phyloP scores from a whole-genome alignment of 2,329 filamentous ascomycete species.

The Trichoderma hamatum region DNA sequence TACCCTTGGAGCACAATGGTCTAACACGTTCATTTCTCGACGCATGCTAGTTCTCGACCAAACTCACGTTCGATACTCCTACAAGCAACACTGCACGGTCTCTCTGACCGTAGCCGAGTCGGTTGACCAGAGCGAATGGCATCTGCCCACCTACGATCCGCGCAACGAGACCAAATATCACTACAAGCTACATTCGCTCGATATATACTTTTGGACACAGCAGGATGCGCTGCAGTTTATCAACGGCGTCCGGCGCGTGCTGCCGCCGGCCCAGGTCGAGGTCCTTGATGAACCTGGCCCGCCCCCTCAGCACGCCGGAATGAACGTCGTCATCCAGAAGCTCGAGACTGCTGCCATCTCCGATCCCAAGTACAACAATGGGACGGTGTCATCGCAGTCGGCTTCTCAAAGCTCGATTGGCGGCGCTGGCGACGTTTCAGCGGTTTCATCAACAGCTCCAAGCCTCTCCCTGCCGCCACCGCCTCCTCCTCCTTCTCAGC shows the following conservation, averaged over 20 bases:
- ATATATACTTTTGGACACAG: constrained; percentile 79
- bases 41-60: constrained; percentile 65
- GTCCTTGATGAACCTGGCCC: constrained; percentile 66
- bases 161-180: constrained; percentile 77
- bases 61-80: constrained; percentile 68
- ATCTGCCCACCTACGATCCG: constrained; percentile 72
- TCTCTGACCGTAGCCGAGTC: constrained; percentile 64
- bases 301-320: constrained; percentile 50
- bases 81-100: constrained; percentile 73
- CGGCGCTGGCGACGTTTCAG: constrained; percentile 8
- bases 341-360: constrained; percentile 72
- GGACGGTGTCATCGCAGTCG: constrained; percentile 11
- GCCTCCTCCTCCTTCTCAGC: constrained; percentile 38
- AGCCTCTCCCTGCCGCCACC: constrained; percentile 34
- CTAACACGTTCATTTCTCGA: constrained; percentile 29
- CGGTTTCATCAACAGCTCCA: constrained; percentile 25
- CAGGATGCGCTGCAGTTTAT: constrained; percentile 72
- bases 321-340: constrained; percentile 73
- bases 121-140: constrained; percentile 66
- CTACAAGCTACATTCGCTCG: constrained; percentile 74
- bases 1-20: not conserved
- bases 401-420: constrained; percentile 18
- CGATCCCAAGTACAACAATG: constrained; percentile 51
- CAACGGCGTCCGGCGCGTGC: constrained; percentile 66
- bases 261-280: constrained; percentile 63